These are phyloP conservation scores for Alternaria brassicae DNA, from an alignment of 2,329 filamentous ascomycete species.

Conservation along the genomic window DNA sequence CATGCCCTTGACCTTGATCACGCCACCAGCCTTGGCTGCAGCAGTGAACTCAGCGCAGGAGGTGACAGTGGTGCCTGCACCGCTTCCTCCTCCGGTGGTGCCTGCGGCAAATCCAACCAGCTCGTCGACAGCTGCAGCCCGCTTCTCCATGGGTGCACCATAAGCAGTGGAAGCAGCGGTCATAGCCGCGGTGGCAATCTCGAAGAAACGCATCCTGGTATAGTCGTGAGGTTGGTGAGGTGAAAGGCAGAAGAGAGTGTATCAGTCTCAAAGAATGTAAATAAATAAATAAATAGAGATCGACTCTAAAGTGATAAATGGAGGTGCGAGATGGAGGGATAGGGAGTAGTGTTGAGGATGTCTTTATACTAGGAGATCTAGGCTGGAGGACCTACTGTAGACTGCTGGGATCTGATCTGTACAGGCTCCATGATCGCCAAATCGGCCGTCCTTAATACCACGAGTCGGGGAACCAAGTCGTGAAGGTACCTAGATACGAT, in stretches of 20 bases:
- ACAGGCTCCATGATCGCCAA: conserved; percentile 18
- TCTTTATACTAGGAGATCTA: conserved; percentile 19
- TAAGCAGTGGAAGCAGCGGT: conserved; percentile 36
- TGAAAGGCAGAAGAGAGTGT: conserved; percentile 1
- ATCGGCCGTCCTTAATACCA: conserved; percentile 27
- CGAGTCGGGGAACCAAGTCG: conserved; percentile 10
- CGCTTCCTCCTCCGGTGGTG: conserved; percentile 64
- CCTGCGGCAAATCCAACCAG: conserved; percentile 58
- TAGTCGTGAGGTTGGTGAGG: background rate
- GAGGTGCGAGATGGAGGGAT: conserved; percentile 1
- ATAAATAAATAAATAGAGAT: conserved; percentile 30
- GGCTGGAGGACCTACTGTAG: background rate
- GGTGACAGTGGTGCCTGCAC: conserved; percentile 63
- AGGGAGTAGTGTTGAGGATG: background rate
- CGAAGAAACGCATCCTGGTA: conserved; percentile 39
- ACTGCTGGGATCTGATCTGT: conserved; percentile 12
- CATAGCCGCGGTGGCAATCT: conserved; percentile 32
- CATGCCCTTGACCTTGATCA: conserved; percentile 44
- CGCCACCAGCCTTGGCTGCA: conserved; percentile 53
- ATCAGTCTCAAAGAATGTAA: conserved; percentile 1
- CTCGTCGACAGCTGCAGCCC: conserved; percentile 40
- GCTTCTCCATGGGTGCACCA: conserved; percentile 32
- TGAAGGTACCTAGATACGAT: background rate
- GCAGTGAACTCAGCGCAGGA: conserved; percentile 59
- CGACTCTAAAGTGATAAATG: conserved; percentile 20